Conservation (phyloP, 2,329 filamentous ascomycete species). For the Sordariomycetes sp. region DNA sequence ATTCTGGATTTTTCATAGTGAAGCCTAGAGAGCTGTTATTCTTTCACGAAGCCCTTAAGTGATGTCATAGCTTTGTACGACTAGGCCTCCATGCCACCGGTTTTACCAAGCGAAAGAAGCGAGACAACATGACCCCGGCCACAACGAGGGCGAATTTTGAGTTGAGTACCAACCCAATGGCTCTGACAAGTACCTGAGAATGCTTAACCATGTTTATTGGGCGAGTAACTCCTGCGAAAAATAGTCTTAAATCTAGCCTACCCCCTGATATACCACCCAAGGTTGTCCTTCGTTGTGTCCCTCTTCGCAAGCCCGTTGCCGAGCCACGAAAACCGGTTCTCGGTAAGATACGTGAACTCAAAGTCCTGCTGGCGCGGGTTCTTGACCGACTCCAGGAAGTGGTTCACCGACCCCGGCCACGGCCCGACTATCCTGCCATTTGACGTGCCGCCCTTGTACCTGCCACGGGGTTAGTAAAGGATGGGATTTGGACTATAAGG, state of each 20-base stretch:
- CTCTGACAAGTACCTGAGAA: too few species aligned
- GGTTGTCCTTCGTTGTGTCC: not conserved
- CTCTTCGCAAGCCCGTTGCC: not conserved
- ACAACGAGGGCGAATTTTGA: too few species aligned
- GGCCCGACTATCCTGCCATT: conserved; percentile 24
- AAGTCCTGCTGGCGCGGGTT: conserved; percentile 35
- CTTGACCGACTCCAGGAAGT: conserved; percentile 28
- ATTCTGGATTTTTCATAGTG: too few species aligned
- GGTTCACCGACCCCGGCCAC: conserved; percentile 33
- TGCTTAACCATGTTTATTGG: too few species aligned
- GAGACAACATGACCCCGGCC: too few species aligned
- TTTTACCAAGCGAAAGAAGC: too few species aligned
- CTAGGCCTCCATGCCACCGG: too few species aligned
- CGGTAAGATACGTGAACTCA: conserved; percentile 6
- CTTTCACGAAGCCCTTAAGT: too few species aligned
- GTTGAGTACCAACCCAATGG: too few species aligned
- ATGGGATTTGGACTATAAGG: conserved; percentile 38
- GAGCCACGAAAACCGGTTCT: not conserved
- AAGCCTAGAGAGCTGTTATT: too few species aligned
- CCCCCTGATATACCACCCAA: conserved; percentile 2
- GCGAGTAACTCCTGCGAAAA: too few species aligned
- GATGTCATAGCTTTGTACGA: too few species aligned
- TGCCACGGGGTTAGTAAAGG: conserved; percentile 39
- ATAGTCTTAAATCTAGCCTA: not conserved
- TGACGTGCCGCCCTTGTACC: conserved; percentile 19